phyloP scores from a whole-genome alignment of 2,329 filamentous ascomycete species.

The Cordyceps farinosa region DNA sequence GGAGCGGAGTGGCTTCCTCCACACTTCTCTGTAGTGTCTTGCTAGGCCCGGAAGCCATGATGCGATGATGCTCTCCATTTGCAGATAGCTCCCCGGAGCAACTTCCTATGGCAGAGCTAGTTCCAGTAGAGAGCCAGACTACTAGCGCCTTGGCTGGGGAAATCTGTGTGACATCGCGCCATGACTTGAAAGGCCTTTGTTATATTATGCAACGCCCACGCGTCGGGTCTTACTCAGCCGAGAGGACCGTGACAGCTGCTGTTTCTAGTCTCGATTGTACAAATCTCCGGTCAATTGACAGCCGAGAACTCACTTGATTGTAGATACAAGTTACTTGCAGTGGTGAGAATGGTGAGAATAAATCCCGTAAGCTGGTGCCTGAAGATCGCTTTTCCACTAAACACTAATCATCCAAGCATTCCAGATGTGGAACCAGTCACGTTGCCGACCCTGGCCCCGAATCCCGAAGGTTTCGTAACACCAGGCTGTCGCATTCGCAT shows the following conservation, averaged over 20 bases:
- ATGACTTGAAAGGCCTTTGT: background rate
- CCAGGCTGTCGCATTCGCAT: background rate
- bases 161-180: background rate
- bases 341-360: background rate
- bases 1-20: background rate
- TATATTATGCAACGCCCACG: background rate
- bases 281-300: background rate
- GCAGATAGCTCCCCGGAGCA: background rate
- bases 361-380: background rate
- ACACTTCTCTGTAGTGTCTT: background rate
- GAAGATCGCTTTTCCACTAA: background rate
- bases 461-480: background rate
- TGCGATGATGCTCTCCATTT: background rate
- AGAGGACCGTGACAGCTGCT: background rate
- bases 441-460: background rate
- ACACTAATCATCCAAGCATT: background rate
- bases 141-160: background rate
- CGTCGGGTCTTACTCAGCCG: constrained; percentile 5
- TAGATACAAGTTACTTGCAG: background rate
- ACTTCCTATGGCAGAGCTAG: background rate
- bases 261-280: background rate
- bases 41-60: background rate
- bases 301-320: background rate
- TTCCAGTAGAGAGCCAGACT: background rate
- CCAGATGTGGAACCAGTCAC: background rate